Base-by-base conservation (phyloP, 495 filamentous ascomycete species). In the Bacidia gigantensis region DNA sequence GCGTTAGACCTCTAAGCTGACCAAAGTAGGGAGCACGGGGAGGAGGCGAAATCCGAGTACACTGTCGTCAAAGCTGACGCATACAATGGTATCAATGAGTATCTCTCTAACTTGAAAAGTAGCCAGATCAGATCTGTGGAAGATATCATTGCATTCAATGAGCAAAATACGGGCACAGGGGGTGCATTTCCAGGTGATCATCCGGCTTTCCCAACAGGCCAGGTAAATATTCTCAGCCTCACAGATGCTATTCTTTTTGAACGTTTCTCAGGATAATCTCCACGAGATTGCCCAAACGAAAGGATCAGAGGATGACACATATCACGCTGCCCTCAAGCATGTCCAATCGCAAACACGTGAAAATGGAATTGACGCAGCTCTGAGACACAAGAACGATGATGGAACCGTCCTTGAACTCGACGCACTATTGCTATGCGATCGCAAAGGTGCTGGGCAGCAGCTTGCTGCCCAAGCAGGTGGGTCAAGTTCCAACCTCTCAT, bases 391-490 rank as follows among this genome's bases (percentile, higher is more conserved):
- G 17, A 23, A 23, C 7, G 0, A 20, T 10, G 29, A 25, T 42
- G 21, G 9, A 3, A 1, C 41, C 12, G 2, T 23, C 0, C 12
- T 24, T 18, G 26, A 60, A 21, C 43, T 60, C 9, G 54, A 61
- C 35, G 54, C 58, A n/a, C 50, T 61, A 11, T 46, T 61, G 10
- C 43, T 63, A 14, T 59, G 48, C 45, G 61, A 63, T 47, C 50
- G 56, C 11, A 61, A 59, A 26, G 54, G 56, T 3, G 51, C 50
- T 9, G 61, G 59, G 9, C 61, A 61, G 41, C 59, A 59, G 26
- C 39, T 63, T 41, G 56, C 61, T 17, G 61, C 60, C 9, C 61
- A 63, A 52, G 61, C 61, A 26, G 59, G 61, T 62, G n/a, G n/a
- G 47, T 10, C 11, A n/a, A n/a, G n/a, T n/a, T n/a, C n/a, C n/a